Percentiles rank a stretch among this genome's conserved stretches.
Conservation (phyloP, 2,329 filamentous ascomycete species). For the Falciphora oryzae region DNA sequence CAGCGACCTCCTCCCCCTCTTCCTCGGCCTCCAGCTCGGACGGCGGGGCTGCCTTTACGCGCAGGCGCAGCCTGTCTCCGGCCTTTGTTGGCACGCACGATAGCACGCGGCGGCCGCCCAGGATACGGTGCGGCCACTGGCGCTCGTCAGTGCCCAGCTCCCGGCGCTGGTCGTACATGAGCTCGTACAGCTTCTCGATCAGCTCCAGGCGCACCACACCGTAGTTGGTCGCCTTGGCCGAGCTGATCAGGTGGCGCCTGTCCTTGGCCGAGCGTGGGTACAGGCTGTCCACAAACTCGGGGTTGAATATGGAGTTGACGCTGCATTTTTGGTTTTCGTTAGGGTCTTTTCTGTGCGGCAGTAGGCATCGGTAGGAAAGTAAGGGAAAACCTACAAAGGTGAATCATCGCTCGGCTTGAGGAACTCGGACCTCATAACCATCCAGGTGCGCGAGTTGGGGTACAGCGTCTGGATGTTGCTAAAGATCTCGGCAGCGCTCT, state of each 20-base stretch:
- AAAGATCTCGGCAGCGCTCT: constrained; percentile 94
- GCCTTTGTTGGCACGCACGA: constrained; percentile 45
- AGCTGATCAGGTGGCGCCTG: constrained; percentile 54
- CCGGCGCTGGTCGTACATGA: constrained; percentile 80
- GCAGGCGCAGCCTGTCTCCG: constrained; percentile 47
- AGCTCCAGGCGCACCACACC: constrained; percentile 87
- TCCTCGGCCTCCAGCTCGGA: constrained; percentile 24
- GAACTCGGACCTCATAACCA: constrained; percentile 79
- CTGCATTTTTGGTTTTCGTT: constrained; percentile 33
- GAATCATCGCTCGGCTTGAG: constrained; percentile 90
- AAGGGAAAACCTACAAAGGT: constrained; percentile 65
- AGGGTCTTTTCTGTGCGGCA: background rate
- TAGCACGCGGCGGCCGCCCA: constrained; percentile 61
- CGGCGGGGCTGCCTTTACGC: constrained; percentile 43
- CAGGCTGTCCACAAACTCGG: constrained; percentile 71
- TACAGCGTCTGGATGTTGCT: constrained; percentile 79
- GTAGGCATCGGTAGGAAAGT: background rate
- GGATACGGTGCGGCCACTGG: constrained; percentile 77
- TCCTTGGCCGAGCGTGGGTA: constrained; percentile 60
- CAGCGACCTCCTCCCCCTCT: constrained; percentile 24
- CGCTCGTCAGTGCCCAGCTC: constrained; percentile 60
- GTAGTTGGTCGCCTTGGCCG: constrained; percentile 86
- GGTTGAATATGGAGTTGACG: constrained; percentile 96
- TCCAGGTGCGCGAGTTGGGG: constrained; percentile 68
- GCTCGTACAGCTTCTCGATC: constrained; percentile 82